phyloP scores from a whole-genome alignment of 441 rosid genomes.

The Mallotus repandus region DNA sequence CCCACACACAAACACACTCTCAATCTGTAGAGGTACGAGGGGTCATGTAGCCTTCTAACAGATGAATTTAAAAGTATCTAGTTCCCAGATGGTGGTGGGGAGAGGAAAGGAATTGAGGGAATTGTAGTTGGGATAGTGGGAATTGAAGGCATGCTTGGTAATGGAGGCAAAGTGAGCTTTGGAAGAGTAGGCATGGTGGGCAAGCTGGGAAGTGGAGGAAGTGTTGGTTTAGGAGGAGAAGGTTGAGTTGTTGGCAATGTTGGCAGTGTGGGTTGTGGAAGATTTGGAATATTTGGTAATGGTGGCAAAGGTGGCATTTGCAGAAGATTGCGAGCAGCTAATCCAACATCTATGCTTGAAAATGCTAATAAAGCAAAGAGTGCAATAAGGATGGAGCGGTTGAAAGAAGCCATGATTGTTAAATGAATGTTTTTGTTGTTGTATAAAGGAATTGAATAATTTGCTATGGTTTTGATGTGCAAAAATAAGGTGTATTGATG shows the following conservation, averaged over 20 bases:
- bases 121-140: constrained; percentile 1
- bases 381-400: neutral
- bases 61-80: no score
- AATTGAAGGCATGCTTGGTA: constrained; percentile 4
- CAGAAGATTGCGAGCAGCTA: constrained; percentile 5
- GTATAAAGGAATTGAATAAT: neutral
- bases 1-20: no score
- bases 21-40: no score
- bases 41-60: no score
- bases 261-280: constrained; percentile 2
- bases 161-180: constrained; percentile 13
- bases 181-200: neutral
- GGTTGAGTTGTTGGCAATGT: neutral
- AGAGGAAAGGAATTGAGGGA: constrained; percentile 2
- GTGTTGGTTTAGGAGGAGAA: neutral
- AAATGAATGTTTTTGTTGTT: neutral
- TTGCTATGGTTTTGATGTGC: neutral
- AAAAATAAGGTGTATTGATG: neutral
- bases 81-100: constrained; percentile 1
- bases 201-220: neutral
- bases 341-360: neutral
- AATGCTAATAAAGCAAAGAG: neutral
- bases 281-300: neutral
- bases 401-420: neutral
- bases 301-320: neutral